phyloP scores from a whole-genome alignment of 1,284 basidiomycete genomes.

The Ustilago hordei region DNA sequence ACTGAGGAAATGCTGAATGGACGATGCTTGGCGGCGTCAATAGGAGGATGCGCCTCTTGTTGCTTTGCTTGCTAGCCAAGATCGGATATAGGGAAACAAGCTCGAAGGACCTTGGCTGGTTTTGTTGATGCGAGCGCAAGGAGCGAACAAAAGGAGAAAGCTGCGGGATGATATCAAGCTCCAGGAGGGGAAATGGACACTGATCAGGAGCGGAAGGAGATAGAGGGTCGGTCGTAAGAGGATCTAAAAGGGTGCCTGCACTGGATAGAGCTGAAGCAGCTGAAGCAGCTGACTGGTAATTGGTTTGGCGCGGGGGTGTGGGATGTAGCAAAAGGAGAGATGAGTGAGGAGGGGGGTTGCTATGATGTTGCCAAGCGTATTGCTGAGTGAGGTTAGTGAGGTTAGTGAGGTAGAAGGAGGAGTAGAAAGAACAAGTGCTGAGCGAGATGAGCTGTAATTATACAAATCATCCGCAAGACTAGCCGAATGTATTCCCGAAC shows the following conservation, averaged over 20 bases:
- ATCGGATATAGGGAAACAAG: conserved; percentile 7
- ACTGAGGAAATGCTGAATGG: conserved; percentile 6
- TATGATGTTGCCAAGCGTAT: no score
- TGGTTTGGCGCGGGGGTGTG: conserved; percentile 9
- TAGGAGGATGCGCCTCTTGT: background rate
- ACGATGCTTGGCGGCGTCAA: background rate
- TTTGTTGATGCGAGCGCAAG: background rate
- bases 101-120: background rate
- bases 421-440: background rate
- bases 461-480: conserved; percentile 3
- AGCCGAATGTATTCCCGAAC: conserved; percentile 1
- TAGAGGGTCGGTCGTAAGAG: conserved; percentile 1
- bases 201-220: conserved; percentile 12
- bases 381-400: no score
- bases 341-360: conserved; percentile 17
- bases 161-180: conserved; percentile 11
- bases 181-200: background rate
- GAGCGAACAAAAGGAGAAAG: background rate
- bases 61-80: background rate
- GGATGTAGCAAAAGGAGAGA: background rate
- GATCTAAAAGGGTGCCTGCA: no score
- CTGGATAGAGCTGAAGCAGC: conserved; percentile 5
- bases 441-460: background rate
- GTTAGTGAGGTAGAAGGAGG: background rate
- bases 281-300: conserved; percentile 6